A percentile compares a stretch with the other conserved stretches of the same genome.
These are phyloP conservation scores for Puccinia polysora DNA, from an alignment of 1,284 basidiomycete species.

Conservation along the genomic window DNA sequence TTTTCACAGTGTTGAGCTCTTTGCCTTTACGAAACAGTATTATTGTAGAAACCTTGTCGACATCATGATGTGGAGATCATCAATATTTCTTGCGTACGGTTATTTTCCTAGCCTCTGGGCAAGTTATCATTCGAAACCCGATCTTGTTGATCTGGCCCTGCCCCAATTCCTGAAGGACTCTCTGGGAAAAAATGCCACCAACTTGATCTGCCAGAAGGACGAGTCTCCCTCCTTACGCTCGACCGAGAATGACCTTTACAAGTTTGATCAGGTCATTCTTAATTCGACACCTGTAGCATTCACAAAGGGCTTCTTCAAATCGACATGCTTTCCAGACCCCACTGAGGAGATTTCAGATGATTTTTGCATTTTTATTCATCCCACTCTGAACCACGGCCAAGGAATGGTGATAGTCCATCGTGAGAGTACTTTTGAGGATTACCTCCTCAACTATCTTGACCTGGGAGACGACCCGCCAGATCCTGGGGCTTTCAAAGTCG, in stretches of 20 bases:
- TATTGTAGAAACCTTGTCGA: too few species aligned
- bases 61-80: constrained; percentile 8
- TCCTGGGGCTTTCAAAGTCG: constrained; percentile 1
- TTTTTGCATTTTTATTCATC: constrained; percentile 29
- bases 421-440: not conserved
- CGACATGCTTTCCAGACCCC: not conserved
- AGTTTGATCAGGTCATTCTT: constrained; percentile 13
- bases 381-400: constrained; percentile 25
- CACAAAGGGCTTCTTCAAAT: constrained; percentile 23
- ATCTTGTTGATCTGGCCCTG: not conserved
- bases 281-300: not conserved
- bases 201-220: not conserved
- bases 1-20: too few species aligned
- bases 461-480: constrained; percentile 14
- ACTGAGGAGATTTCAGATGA: not conserved
- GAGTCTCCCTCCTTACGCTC: constrained; percentile 11
- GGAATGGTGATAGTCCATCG: constrained; percentile 27
- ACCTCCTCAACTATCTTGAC: not conserved
- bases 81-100: not conserved
- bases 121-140: not conserved
- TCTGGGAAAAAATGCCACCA: not conserved
- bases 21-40: too few species aligned
- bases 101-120: not conserved
- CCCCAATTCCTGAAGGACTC: not conserved
- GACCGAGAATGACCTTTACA: not conserved